Evolutionary conservation across 148 eudicot species (phyloP).

Genomic region (Fagopyrum tataricum): DNA sequence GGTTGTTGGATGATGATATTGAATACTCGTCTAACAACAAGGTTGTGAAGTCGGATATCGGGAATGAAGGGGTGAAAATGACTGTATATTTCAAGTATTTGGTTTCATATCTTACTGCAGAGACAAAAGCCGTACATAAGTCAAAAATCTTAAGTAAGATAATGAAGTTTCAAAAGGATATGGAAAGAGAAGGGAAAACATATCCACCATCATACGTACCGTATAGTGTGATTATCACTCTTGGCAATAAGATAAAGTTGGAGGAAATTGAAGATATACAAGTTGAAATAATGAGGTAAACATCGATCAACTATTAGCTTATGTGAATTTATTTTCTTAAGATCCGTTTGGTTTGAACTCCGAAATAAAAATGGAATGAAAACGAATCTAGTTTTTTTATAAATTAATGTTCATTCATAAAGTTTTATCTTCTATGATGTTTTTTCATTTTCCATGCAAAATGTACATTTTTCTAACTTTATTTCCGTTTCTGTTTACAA

Average conservation of each 20-base stretch:
- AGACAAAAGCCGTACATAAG: conserved; percentile 6
- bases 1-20: background rate
- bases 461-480: too few relatives aligned
- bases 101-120: conserved; percentile 10
- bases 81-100: conserved; percentile 11
- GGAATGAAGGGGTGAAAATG: conserved; percentile 9
- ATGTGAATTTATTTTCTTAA: too few relatives aligned
- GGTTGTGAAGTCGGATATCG: conserved; percentile 15
- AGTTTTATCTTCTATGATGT: too few relatives aligned
- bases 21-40: background rate
- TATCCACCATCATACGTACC: background rate
- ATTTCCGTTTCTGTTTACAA: too few relatives aligned
- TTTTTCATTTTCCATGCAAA: too few relatives aligned
- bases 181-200: background rate
- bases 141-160: background rate
- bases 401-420: too few relatives aligned
- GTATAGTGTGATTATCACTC: background rate
- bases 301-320: too few relatives aligned
- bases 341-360: too few relatives aligned
- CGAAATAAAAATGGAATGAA: too few relatives aligned
- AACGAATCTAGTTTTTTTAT: too few relatives aligned
- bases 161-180: background rate
- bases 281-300: background rate
- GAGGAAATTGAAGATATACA: background rate
- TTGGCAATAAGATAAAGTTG: background rate